These are phyloP conservation scores for Claviceps quebecensis DNA, from an alignment of 2,329 filamentous ascomycete genomes.

Conservation along the genomic window DNA sequence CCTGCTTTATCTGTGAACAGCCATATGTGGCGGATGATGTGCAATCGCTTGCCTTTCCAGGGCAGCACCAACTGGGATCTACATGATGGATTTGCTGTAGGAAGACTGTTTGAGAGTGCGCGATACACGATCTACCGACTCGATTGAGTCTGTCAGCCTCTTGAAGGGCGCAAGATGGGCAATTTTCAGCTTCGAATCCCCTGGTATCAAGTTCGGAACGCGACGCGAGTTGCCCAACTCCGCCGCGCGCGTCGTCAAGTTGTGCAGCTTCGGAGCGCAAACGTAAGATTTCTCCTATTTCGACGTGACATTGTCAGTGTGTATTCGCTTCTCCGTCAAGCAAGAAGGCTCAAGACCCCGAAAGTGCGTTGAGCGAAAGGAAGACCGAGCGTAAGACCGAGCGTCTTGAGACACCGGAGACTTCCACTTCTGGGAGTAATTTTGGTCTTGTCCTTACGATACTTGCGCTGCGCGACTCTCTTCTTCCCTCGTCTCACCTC, in stretches of 20 bases:
- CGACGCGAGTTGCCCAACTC: background rate
- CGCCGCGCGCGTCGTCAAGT: background rate
- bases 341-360: too few relatives aligned
- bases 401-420: too few relatives aligned
- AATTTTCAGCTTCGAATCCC: background rate
- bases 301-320: background rate
- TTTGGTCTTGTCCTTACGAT: background rate
- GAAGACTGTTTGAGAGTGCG: background rate
- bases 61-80: background rate
- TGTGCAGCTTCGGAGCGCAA: background rate
- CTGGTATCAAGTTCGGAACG: background rate
- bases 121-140: too few relatives aligned
- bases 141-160: background rate
- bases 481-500: background rate
- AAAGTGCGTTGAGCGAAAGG: too few relatives aligned
- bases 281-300: background rate
- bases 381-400: too few relatives aligned
- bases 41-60: background rate
- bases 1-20: background rate
- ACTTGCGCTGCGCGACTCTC: background rate
- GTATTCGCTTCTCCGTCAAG: background rate
- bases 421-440: too few relatives aligned
- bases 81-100: background rate
- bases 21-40: background rate
- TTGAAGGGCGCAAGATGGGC: background rate